These are phyloP conservation scores for Astraeus odoratus DNA, from an alignment of 768 basidiomycete species.

Conservation along the genomic window DNA sequence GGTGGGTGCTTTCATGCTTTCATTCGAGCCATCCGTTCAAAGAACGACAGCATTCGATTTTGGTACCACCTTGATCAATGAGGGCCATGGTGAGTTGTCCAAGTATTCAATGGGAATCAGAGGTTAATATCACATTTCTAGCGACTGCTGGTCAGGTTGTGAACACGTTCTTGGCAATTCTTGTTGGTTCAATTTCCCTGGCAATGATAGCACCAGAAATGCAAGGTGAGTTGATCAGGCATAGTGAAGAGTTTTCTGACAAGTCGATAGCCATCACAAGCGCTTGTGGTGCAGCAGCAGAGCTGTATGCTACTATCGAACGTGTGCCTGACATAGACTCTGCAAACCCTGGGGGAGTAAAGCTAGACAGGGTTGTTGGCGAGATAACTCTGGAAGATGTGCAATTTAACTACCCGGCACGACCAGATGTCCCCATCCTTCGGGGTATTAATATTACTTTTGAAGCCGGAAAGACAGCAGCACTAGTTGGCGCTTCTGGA, in stretches of 20 bases:
- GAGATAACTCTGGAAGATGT: slow-evolving; percentile 67
- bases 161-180: slow-evolving; percentile 76
- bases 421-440: slow-evolving; percentile 71
- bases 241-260: not conserved
- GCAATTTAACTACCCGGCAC: slow-evolving; percentile 81
- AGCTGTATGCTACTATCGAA: slow-evolving; percentile 83
- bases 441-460: slow-evolving; percentile 63
- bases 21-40: not conserved
- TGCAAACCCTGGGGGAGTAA: slow-evolving; percentile 54
- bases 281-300: slow-evolving; percentile 82
- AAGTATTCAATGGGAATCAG: not conserved
- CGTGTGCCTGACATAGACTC: slow-evolving; percentile 86
- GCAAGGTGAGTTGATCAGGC: slow-evolving; percentile 45
- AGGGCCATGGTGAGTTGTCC: slow-evolving; percentile 39
- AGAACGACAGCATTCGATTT: slow-evolving; percentile 66
- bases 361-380: slow-evolving; percentile 62
- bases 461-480: slow-evolving; percentile 69
- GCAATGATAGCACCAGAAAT: slow-evolving; percentile 82
- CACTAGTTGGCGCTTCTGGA: slow-evolving; percentile 74
- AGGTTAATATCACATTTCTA: slow-evolving; percentile 17
- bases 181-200: slow-evolving; percentile 89
- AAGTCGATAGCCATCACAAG: slow-evolving; percentile 56
- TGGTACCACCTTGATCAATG: slow-evolving; percentile 78
- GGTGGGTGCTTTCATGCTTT: slow-evolving; percentile 29
- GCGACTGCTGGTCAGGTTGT: slow-evolving; percentile 67